Base-by-base conservation (phyloP, 768 basidiomycete genomes). In the Suillus americanus region DNA sequence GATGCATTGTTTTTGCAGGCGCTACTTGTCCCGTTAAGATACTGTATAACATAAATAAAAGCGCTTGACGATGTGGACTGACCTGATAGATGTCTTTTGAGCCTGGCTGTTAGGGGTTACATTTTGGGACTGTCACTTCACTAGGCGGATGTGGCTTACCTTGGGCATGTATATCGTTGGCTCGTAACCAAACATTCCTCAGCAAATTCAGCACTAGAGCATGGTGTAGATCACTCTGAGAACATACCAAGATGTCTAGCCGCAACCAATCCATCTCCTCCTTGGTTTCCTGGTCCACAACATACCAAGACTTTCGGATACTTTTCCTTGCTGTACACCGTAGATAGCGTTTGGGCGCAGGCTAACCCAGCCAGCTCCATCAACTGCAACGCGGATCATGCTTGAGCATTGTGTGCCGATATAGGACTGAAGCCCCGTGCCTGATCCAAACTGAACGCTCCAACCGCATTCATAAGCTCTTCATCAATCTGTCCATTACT, bases 271-370 rank as follows among this genome's bases (percentile, higher is more conserved):
- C 97, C 97, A 77, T 99, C 97, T 14, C 97, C 97, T 77, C 86
- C 94, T 81, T 99, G 97, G 72, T 99, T 99, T 48, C 97, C 97
- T 8, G 97, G 96, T 20, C 97, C 97, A 73, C 96, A 98, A 71
- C 93, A 95, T 13, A 99, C 92, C n/a, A 99, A 80, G 7, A 99
- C 94, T 13, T 87, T 85, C 43, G 83, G 84, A 74, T 92, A 87
- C 53, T 81, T 83, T 3, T 88, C 85, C 37, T 83, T 86, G 46
- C 79, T 80, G 74, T 94, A 99, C 0, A 88, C 86, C n/a, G 81
- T 89, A 7, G 91, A 88, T 3, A 98, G 79, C 0, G 92, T 85
- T 74, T 96, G 93, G 0, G 97, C 97, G 72, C 96, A 96, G 1
- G 97, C 90, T 12, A 99, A 80, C 1, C 97, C 97, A 37, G 97